Percentiles rank a stretch among this genome's conserved stretches.
phyloP scores from a whole-genome alignment of 441 rosid species.

The Adansonia grandidieri region DNA sequence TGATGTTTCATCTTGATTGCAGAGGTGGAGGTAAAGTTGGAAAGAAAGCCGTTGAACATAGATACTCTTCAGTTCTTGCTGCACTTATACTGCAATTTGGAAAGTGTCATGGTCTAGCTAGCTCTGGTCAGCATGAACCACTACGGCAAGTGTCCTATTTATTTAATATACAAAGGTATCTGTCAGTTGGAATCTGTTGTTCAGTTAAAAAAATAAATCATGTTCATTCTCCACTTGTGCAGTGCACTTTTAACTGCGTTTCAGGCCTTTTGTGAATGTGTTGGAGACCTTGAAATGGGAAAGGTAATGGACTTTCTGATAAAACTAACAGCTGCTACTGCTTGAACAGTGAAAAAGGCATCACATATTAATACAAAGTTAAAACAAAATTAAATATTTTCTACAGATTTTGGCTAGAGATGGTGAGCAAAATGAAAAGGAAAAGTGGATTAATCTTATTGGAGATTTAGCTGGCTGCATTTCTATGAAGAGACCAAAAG shows the following conservation, averaged over 20 bases:
- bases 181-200: constrained; percentile 22
- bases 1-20: constrained; percentile 40
- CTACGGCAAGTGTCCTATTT: constrained; percentile 53
- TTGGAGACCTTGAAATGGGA: constrained; percentile 99
- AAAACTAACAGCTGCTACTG: constrained; percentile 9
- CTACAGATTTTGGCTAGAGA: constrained; percentile 88
- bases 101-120: constrained; percentile 89
- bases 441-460: constrained; percentile 93
- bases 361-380: constrained; percentile 25
- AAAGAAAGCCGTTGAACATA: constrained; percentile 90
- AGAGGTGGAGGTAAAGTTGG: constrained; percentile 99
- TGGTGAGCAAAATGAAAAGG: constrained; percentile 85
- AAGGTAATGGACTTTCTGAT: constrained; percentile 59
- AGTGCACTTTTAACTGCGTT: constrained; percentile 91
- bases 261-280: constrained; percentile 98
- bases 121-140: constrained; percentile 85
- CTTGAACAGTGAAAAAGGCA: constrained; percentile 15
- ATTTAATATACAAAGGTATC: constrained; percentile 22
- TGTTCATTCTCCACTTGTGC: constrained; percentile 40
- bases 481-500: constrained; percentile 98
- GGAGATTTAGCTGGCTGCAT: constrained; percentile 90
- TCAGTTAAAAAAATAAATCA: constrained; percentile 18
- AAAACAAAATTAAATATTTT: constrained; percentile 22
- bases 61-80: constrained; percentile 88
- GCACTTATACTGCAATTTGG: constrained; percentile 93